phyloP scores from a whole-genome alignment of 441 rosid species.

The Erodium trifolium region DNA sequence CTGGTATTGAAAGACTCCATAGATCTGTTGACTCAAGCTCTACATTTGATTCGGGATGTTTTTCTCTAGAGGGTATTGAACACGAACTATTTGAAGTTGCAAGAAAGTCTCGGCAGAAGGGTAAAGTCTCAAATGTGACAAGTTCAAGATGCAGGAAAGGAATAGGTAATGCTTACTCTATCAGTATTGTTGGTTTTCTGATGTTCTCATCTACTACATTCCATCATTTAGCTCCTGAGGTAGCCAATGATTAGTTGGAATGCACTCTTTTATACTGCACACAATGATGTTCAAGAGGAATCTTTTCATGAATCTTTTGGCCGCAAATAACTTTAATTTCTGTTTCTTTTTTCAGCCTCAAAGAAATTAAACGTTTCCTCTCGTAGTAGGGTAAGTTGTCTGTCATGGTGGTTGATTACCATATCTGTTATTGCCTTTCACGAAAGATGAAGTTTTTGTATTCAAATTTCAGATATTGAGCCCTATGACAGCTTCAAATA shows the following conservation, averaged over 20 bases:
- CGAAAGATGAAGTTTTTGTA: not conserved
- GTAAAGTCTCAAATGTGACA: slow-evolving; percentile 13
- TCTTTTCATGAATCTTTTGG: not conserved
- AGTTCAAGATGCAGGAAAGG: slow-evolving; percentile 19
- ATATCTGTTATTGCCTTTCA: not conserved
- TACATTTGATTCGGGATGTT: slow-evolving; percentile 21
- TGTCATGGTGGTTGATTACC: slow-evolving; percentile 6
- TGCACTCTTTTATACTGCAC: too few species aligned
- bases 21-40: slow-evolving; percentile 33
- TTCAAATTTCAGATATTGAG: slow-evolving; percentile 17
- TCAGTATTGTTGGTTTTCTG: slow-evolving; percentile 3
- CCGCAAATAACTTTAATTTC: not conserved
- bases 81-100: slow-evolving; percentile 43
- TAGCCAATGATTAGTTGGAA: not conserved
- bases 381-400: slow-evolving; percentile 23
- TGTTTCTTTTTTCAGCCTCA: slow-evolving; percentile 27
- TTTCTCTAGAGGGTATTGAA: slow-evolving; percentile 47
- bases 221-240: not conserved
- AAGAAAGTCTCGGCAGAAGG: slow-evolving; percentile 26
- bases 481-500: slow-evolving; percentile 16
- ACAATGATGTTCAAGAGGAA: not conserved
- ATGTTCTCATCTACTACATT: not conserved
- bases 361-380: slow-evolving; percentile 20
- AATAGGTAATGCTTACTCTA: slow-evolving; percentile 15
- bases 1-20: slow-evolving; percentile 25